Conservation (phyloP, 2,329 filamentous ascomycete genomes). For the Epichloe baconii region DNA sequence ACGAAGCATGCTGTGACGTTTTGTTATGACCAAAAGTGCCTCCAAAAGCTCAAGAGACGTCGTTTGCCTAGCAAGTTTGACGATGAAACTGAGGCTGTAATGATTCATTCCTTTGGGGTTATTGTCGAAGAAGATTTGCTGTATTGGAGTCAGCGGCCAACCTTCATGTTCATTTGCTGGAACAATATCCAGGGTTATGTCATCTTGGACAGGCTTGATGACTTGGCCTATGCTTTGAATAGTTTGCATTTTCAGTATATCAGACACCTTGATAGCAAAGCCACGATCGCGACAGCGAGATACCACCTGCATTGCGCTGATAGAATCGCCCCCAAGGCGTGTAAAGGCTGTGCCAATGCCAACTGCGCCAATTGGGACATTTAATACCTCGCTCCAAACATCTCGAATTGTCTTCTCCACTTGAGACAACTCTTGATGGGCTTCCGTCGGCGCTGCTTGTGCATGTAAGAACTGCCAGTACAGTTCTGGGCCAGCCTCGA, state of each 20-base stretch:
- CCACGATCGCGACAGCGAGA: slow-evolving; percentile 23
- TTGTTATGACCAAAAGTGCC: slow-evolving; percentile 15
- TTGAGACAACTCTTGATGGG: not conserved
- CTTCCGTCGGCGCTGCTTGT: not conserved
- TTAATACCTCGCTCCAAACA: not conserved
- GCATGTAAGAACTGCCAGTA: not conserved
- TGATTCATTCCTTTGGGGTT: slow-evolving; percentile 16
- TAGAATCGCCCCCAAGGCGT: slow-evolving; percentile 20
- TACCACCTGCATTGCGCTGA: slow-evolving; percentile 28
- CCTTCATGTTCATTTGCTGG: not conserved
- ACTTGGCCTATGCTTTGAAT: not conserved
- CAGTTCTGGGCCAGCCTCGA: not conserved
- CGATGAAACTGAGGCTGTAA: slow-evolving; percentile 32
- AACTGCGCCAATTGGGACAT: not conserved
- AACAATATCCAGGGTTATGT: not conserved
- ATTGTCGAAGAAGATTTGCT: not conserved
- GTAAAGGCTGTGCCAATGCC: not conserved
- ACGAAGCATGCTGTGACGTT: slow-evolving; percentile 23
- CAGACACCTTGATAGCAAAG: slow-evolving; percentile 18
- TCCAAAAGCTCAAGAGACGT: not conserved
- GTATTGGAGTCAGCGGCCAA: not conserved
- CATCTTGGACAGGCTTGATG: not conserved
- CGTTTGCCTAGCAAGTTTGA: slow-evolving; percentile 9
- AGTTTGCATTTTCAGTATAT: slow-evolving; percentile 15
- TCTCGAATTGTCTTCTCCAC: not conserved